Base-by-base conservation (phyloP, 371 early-diverging fungal genomes). In the Cladochytrium tenue region DNA sequence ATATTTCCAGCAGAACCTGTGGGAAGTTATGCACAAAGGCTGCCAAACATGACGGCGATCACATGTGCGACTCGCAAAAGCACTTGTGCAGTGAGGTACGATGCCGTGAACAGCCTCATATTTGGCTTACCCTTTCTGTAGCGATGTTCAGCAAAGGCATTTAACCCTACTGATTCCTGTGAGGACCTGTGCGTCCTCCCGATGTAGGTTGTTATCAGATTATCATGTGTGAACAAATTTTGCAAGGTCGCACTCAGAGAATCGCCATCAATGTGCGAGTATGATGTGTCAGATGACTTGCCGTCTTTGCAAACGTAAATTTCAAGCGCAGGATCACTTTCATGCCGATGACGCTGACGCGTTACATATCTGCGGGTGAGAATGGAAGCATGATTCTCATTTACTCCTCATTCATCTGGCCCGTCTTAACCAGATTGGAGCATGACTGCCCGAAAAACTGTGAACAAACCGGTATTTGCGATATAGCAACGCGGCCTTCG, bases 311-410 rank as follows among this genome's bases (percentile, higher is more conserved):
- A 53, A 31, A 2, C n/a, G 34, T 10, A 23, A 28, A 1, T 60
- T 59, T 53, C 23, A 32, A 10, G 23, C 56, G 25, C 33, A n/a
- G 34, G 62, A 74, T 17, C 75, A 74, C 60, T 71, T 74, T 53
- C 75, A 74, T 60, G 62, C 51, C 1, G 13, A 53, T 17, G 50
- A 34, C 17, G 28, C 26, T 15, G 55, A 35, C 30, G 61, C 63
- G 0, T 2, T 63, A 2, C 75, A 74, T 53, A 56, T 72, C 58
- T 74, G 75, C 51, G 69, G 72, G 67, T 43, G 43, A 43, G n/a
- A n/a, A n/a, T n/a, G n/a, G n/a, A n/a, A n/a, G n/a, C n/a, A n/a
- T n/a, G n/a, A n/a, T n/a, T n/a, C n/a, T n/a, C n/a, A n/a, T n/a
- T n/a, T n/a, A n/a, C n/a, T n/a, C n/a, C n/a, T n/a, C n/a, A n/a